Evolutionary conservation across 805 yeast genomes (phyloP).

Genomic region (Wickerhamomyces bisporus): DNA sequence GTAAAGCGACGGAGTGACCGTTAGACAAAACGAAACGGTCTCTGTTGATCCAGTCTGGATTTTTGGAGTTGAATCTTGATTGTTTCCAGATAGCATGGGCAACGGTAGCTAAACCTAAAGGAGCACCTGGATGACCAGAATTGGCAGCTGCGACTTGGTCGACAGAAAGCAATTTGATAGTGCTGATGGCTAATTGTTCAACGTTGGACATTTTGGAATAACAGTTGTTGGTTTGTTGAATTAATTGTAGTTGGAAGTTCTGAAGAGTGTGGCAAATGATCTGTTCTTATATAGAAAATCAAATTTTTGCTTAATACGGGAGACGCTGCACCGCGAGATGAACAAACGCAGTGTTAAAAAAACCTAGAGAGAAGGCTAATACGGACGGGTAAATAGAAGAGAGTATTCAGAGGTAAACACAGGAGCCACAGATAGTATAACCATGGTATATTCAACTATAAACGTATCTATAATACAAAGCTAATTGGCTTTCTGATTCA

Average conservation of each 20-base stretch:
- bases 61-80: constrained; percentile 83
- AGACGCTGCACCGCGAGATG: constrained; percentile 8
- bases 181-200: constrained; percentile 73
- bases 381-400: no score
- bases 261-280: constrained; percentile 1
- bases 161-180: constrained; percentile 84
- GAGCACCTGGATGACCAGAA: constrained; percentile 99
- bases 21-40: constrained; percentile 93
- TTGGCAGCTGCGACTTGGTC: constrained; percentile 86
- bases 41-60: constrained; percentile 90
- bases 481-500: no score
- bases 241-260: background rate
- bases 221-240: background rate
- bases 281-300: background rate
- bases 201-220: constrained; percentile 26
- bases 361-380: no score
- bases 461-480: no score
- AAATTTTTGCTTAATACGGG: constrained; percentile 3
- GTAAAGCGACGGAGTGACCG: constrained; percentile 93
- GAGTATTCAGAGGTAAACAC: no score
- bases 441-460: no score
- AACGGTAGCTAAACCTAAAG: constrained; percentile 94
- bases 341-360: no score
- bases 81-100: constrained; percentile 83
- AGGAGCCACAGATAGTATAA: no score